Percentiles rank a stretch among this genome's conserved stretches.
Evolutionary conservation across 495 filamentous ascomycete genomes (phyloP).

Genomic region (Daldinia concentrica): DNA sequence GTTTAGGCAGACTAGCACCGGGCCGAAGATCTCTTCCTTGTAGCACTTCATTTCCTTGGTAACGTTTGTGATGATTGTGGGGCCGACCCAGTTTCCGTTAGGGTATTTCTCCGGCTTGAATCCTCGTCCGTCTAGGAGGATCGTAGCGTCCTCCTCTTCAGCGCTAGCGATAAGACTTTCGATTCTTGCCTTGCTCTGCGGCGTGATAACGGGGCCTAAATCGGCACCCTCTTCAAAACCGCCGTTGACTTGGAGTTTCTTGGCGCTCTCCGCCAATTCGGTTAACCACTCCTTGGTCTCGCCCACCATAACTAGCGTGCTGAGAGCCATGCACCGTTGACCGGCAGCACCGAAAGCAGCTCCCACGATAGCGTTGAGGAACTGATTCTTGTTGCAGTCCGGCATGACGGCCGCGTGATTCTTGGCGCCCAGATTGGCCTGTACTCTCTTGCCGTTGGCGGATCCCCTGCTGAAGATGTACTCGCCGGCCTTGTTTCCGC

Average conservation of each 20-base stretch:
- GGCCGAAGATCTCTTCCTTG: slow-evolving; percentile 96
- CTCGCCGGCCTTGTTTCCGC: slow-evolving; percentile 94
- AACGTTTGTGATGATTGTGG: slow-evolving; percentile 94
- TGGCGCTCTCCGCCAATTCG: slow-evolving; percentile 91
- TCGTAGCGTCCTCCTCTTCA: slow-evolving; percentile 91
- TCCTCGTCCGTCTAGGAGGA: slow-evolving; percentile 92
- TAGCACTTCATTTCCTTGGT: slow-evolving; percentile 94
- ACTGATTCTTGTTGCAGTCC: slow-evolving; percentile 98
- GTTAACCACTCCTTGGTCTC: slow-evolving; percentile 93
- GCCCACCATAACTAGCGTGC: slow-evolving; percentile 91
- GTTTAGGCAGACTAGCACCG: slow-evolving; percentile 87
- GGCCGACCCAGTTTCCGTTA: slow-evolving; percentile 94
- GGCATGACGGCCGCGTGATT: slow-evolving; percentile 97
- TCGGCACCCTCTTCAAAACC: slow-evolving; percentile 96
- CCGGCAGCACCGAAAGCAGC: slow-evolving; percentile 97
- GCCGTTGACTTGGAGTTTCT: slow-evolving; percentile 87
- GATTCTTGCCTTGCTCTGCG: slow-evolving; percentile 90
- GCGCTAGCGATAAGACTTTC: slow-evolving; percentile 88
- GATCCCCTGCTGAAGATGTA: slow-evolving; percentile 94
- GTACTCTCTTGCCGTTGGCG: slow-evolving; percentile 90
- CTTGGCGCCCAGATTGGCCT: slow-evolving; percentile 98
- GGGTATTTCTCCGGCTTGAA: slow-evolving; percentile 92
- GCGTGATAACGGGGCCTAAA: slow-evolving; percentile 94
- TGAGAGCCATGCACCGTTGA: slow-evolving; percentile 97
- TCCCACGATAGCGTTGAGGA: slow-evolving; percentile 91